Percentiles rank a stretch among this genome's conserved stretches.
Conservation (phyloP, 768 basidiomycete species). For the Leccinum longicurvipes region DNA sequence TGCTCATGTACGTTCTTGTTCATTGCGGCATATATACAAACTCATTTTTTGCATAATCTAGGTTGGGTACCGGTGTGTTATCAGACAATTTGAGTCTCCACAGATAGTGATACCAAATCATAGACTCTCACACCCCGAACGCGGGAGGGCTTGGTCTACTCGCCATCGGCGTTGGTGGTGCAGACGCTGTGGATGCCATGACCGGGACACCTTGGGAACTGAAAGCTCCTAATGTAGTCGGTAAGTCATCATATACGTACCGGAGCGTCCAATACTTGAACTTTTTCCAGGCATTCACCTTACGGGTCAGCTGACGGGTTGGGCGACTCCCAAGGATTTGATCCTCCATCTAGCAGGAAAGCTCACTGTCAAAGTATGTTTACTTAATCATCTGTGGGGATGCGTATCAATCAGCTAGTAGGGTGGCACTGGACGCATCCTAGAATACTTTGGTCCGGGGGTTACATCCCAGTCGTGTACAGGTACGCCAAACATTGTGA, state of each 20-base stretch:
- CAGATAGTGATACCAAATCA: slow-evolving; percentile 5
- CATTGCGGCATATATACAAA: not conserved
- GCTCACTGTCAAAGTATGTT: slow-evolving; percentile 82
- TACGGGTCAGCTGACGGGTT: slow-evolving; percentile 81
- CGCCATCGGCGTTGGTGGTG: slow-evolving; percentile 98
- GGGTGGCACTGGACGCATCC: slow-evolving; percentile 94
- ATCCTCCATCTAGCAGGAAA: slow-evolving; percentile 93
- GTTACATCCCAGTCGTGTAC: slow-evolving; percentile 90
- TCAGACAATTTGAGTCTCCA: not conserved
- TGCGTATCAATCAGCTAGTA: slow-evolving; percentile 28
- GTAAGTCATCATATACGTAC: slow-evolving; percentile 36
- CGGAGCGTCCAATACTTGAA: not conserved
- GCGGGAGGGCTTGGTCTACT: slow-evolving; percentile 95
- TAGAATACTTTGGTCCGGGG: slow-evolving; percentile 97
- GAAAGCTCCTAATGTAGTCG: slow-evolving; percentile 83
- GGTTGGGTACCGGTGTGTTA: slow-evolving; percentile 74
- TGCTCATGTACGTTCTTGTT: slow-evolving; percentile 68
- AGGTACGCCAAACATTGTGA: slow-evolving; percentile 41
- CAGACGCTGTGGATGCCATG: slow-evolving; percentile 97
- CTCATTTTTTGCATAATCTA: slow-evolving; percentile 27
- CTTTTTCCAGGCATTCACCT: slow-evolving; percentile 69
- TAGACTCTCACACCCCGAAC: slow-evolving; percentile 97
- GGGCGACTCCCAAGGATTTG: slow-evolving; percentile 95
- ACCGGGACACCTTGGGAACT: slow-evolving; percentile 98
- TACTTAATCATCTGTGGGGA: not conserved